These are phyloP conservation scores for Mycena polygramma DNA, from an alignment of 768 basidiomycete genomes.

Conservation along the genomic window DNA sequence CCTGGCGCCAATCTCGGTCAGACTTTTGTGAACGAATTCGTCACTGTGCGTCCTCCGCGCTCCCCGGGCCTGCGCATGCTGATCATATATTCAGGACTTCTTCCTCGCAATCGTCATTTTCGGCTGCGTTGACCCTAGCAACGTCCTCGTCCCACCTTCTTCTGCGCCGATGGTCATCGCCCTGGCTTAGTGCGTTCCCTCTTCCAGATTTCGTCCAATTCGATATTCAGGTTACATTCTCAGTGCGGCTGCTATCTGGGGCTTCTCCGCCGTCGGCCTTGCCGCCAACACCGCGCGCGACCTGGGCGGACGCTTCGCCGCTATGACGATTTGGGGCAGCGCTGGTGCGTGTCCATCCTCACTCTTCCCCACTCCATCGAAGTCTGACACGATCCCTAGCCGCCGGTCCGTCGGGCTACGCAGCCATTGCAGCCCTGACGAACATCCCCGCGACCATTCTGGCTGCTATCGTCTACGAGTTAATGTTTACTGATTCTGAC, in stretches of 20 bases:
- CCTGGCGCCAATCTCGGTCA: constrained; percentile 60
- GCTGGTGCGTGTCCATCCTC: constrained; percentile 45
- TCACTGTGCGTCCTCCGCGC: constrained; percentile 55
- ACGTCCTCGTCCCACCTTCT: constrained; percentile 67
- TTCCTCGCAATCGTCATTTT: constrained; percentile 66
- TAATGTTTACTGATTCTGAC: constrained; percentile 69
- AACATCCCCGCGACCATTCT: constrained; percentile 76
- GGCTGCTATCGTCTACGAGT: constrained; percentile 66
- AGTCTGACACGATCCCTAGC: constrained; percentile 49
- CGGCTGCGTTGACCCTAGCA: constrained; percentile 69
- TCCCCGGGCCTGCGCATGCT: neutral
- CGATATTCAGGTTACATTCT: neutral
- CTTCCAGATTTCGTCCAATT: no score
- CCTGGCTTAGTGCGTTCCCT: constrained; percentile 66
- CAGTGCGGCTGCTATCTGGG: constrained; percentile 73
- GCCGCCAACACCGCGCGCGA: constrained; percentile 79
- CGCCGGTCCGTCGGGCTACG: constrained; percentile 56
- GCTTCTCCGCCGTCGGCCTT: constrained; percentile 65
- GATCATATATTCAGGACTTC: constrained; percentile 51
- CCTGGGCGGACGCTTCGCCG: constrained; percentile 72
- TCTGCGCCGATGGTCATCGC: constrained; percentile 66
- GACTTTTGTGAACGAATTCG: constrained; percentile 69
- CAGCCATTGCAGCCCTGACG: constrained; percentile 73
- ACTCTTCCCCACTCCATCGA: neutral
- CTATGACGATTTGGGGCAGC: constrained; percentile 71